Base-by-base conservation (phyloP, 352 stramenopile genomes). In the Globisporangium canariense region DNA sequence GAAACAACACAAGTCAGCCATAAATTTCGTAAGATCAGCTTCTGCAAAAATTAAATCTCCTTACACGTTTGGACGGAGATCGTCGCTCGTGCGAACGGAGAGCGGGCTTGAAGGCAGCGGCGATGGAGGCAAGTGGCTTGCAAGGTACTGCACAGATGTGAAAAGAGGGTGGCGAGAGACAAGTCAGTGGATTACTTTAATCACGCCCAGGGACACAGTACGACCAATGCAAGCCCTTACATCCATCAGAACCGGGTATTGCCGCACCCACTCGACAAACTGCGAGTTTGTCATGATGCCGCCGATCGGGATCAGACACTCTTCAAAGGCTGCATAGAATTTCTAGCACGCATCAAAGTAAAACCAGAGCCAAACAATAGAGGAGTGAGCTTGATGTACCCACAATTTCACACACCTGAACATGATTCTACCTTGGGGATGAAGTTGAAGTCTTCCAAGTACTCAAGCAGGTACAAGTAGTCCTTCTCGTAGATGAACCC, bases 261-360 rank as follows among this genome's bases (percentile, higher is more conserved):
- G 73, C n/a, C 73, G 82, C 8, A 92, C 77, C 86, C 86, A 94
- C 14, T 83, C 66, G 2, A 92, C 67, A 66, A 94, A 94, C 57
- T 87, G 74, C 16, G 82, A 77, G 56, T 86, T 83, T 10, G 72
- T 76, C 22, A 94, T 51, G 51, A 76, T 68, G 13, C 76, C 73
- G n/a, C 72, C 76, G 55, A 81, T 78, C 0, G 79, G 62, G 28
- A 93, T 71, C 34, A 72, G 64, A 56, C 83, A 93, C 49, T 93
- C 86, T 32, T 93, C 86, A 68, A 93, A 94, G 2, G 78, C 82
- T 16, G 71, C 71, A 43, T 86, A 88, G 62, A 94, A 75, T 65
- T 93, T 75, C 73, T 81, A 49, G 3, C 14, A 13, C 22, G 40
- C n/a, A 63, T 22, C 11, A 25, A 52, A 57, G 40, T 28, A 22